Conservation (phyloP, 768 basidiomycete genomes). For the Suillus americanus region DNA sequence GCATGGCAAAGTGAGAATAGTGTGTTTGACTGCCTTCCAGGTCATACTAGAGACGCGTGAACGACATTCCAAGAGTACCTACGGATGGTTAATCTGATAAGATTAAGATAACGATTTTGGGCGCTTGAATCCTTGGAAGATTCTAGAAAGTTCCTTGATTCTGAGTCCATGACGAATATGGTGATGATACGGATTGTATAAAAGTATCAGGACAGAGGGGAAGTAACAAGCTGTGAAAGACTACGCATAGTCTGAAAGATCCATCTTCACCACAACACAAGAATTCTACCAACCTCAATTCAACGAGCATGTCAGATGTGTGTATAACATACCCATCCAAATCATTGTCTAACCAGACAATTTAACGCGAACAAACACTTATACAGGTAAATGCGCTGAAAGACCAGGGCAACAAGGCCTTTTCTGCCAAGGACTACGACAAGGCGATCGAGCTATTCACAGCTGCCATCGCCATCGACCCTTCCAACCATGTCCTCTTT, state of each 20-base stretch:
- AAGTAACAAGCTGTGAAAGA: not conserved
- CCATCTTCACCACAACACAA: not conserved
- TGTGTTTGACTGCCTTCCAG: no score
- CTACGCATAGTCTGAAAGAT: not conserved
- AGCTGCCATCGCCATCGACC: slow-evolving; percentile 81
- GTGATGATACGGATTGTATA: slow-evolving; percentile 18
- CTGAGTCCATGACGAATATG: not conserved
- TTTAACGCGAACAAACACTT: not conserved
- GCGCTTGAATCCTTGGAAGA: slow-evolving; percentile 14
- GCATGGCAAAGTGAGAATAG: no score
- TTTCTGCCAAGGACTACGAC: slow-evolving; percentile 90
- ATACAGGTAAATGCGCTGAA: slow-evolving; percentile 64
- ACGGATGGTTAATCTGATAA: not conserved
- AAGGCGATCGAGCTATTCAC: slow-evolving; percentile 81
- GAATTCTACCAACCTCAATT: not conserved
- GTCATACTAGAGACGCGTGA: no score
- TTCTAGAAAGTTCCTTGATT: slow-evolving; percentile 32
- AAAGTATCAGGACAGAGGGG: slow-evolving; percentile 5
- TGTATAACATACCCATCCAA: slow-evolving; percentile 14
- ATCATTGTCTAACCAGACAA: slow-evolving; percentile 20
- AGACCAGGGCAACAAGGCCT: slow-evolving; percentile 94
- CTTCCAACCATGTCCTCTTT: slow-evolving; percentile 83
- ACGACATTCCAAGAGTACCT: no score
- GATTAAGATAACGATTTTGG: slow-evolving; percentile 1
- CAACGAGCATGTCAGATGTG: slow-evolving; percentile 35